Conservation (phyloP, 306 rosid species). For the Gastrolobium villosum region DNA sequence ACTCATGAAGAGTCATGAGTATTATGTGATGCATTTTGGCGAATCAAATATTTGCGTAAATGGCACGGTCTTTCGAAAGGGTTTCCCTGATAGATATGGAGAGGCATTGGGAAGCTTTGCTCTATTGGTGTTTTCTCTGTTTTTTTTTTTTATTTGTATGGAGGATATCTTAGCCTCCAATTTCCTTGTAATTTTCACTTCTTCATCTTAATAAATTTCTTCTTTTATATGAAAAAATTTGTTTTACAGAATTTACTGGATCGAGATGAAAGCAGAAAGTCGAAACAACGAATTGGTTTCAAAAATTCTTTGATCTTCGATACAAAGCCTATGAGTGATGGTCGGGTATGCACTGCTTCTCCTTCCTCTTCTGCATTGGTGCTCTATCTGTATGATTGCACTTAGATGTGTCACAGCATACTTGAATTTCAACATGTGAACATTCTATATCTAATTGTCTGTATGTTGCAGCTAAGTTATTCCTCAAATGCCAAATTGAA, state of each 20-base stretch:
- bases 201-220: background rate
- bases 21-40: slow-evolving; percentile 42
- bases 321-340: slow-evolving; percentile 89
- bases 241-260: slow-evolving; percentile 81
- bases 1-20: slow-evolving; percentile 11
- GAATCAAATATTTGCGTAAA: slow-evolving; percentile 30
- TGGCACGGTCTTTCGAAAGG: background rate
- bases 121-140: slow-evolving; percentile 17
- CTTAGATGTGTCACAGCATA: slow-evolving; percentile 26
- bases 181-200: slow-evolving; percentile 33
- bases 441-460: slow-evolving; percentile 27
- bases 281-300: slow-evolving; percentile 85
- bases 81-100: slow-evolving; percentile 10
- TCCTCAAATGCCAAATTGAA: slow-evolving; percentile 6
- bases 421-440: slow-evolving; percentile 18
- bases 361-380: slow-evolving; percentile 39
- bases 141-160: background rate
- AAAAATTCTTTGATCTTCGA: slow-evolving; percentile 93
- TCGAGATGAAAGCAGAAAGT: slow-evolving; percentile 71
- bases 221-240: slow-evolving; percentile 5
- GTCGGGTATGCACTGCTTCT: slow-evolving; percentile 77
- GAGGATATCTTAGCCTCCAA: slow-evolving; percentile 14
- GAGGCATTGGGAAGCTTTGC: slow-evolving; percentile 21
- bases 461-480: slow-evolving; percentile 10
- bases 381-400: slow-evolving; percentile 13